A percentile compares a stretch with the other conserved stretches of the same genome.
Evolutionary conservation across 139 green algal genomes (phyloP).

Genomic region (Picochlorum sp.): DNA sequence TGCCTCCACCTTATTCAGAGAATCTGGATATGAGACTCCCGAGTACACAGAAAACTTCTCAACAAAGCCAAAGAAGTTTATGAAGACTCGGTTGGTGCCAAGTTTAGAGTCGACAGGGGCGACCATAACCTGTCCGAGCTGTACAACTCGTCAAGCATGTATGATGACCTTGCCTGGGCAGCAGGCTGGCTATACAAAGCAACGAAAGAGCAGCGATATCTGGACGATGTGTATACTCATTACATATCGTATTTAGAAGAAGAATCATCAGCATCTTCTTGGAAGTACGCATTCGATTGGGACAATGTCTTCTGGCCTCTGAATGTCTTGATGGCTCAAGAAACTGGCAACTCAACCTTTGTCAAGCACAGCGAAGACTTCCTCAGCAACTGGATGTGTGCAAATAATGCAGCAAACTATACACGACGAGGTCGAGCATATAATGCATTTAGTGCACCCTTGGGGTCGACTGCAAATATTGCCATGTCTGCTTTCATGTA

Average conservation of each 20-base stretch:
- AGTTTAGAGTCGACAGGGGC: slow-evolving; percentile 17
- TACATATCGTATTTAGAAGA: slow-evolving; percentile 38
- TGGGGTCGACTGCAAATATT: slow-evolving; percentile 49
- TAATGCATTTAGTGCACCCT: slow-evolving; percentile 28
- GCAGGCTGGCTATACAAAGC: slow-evolving; percentile 60
- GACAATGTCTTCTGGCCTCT: slow-evolving; percentile 39
- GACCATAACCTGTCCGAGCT: slow-evolving; percentile 35
- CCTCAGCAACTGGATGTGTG: slow-evolving; percentile 43
- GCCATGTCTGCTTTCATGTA: slow-evolving; percentile 45
- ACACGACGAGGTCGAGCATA: slow-evolving; percentile 38
- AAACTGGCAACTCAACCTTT: slow-evolving; percentile 41
- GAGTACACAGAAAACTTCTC: slow-evolving; percentile 37
- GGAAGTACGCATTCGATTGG: slow-evolving; percentile 42
- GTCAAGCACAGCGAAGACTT: slow-evolving; percentile 31
- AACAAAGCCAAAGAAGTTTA: slow-evolving; percentile 37
- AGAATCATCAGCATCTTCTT: slow-evolving; percentile 17
- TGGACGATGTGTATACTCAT: slow-evolving; percentile 36
- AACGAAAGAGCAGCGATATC: slow-evolving; percentile 42
- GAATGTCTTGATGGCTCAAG: slow-evolving; percentile 46
- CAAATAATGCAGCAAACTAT: slow-evolving; percentile 31
- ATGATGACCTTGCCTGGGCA: slow-evolving; percentile 59
- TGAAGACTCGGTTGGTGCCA: slow-evolving; percentile 15
- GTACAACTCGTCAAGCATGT: slow-evolving; percentile 47
- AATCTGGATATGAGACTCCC: slow-evolving; percentile 16
- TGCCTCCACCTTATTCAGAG: slow-evolving; percentile 43